phyloP scores from a whole-genome alignment of 2,329 filamentous ascomycete species.

The Ophiostoma sp. region DNA sequence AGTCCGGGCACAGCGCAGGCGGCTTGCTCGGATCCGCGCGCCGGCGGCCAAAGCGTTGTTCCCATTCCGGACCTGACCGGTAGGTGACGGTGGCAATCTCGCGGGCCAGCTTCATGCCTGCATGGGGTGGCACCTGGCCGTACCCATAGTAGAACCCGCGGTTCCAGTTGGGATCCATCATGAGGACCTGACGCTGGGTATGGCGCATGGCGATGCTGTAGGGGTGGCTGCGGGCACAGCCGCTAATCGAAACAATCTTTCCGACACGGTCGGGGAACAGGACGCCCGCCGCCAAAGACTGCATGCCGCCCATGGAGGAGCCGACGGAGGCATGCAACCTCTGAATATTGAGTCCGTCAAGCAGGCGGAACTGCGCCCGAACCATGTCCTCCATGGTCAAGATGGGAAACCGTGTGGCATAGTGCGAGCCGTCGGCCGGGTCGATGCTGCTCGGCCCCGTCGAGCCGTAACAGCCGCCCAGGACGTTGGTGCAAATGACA shows the following conservation, averaged over 20 bases:
- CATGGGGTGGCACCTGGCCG: conserved; percentile 81
- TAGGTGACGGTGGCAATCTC: conserved; percentile 99
- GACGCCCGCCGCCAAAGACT: conserved; percentile 82
- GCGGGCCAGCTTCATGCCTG: conserved; percentile 95
- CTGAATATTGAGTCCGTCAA: conserved; percentile 74
- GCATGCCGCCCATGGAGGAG: conserved; percentile 98
- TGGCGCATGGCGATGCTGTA: conserved; percentile 99
- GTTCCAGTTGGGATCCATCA: conserved; percentile 99
- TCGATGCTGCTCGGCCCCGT: conserved; percentile 88
- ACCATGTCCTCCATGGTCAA: conserved; percentile 98
- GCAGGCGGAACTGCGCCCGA: conserved; percentile 84
- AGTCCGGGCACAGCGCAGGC: conserved; percentile 94
- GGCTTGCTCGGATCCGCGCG: conserved; percentile 83
- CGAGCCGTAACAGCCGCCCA: conserved; percentile 93
- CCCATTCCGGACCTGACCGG: conserved; percentile 95
- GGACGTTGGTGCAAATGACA: conserved; percentile 93
- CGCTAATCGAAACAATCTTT: conserved; percentile 84
- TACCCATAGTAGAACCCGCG: conserved; percentile 95
- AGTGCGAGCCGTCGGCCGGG: conserved; percentile 81
- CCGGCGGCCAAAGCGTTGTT: conserved; percentile 85
- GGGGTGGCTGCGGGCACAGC: conserved; percentile 90
- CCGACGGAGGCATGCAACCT: conserved; percentile 90
- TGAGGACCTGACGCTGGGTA: conserved; percentile 93
- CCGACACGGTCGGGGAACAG: conserved; percentile 80
- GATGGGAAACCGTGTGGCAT: conserved; percentile 93